Percentiles rank a stretch among this genome's conserved stretches.
Evolutionary conservation across 257 asterid species (phyloP).

Genomic region (Solanum microdontum): DNA sequence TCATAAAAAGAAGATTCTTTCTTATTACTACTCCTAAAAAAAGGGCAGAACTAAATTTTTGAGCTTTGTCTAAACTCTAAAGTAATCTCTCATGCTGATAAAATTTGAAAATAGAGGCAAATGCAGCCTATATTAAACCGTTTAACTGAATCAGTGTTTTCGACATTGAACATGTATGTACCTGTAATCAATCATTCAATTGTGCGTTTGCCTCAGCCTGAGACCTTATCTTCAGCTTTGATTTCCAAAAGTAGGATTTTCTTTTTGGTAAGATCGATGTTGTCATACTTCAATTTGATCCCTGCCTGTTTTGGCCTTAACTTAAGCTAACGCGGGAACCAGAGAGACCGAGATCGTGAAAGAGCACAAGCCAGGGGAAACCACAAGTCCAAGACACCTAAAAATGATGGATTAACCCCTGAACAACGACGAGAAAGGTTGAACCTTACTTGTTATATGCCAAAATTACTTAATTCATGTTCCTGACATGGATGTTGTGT

Average conservation of each 20-base stretch:
- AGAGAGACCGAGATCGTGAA: conserved; percentile 80
- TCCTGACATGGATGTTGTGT: not conserved
- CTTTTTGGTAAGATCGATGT: not conserved
- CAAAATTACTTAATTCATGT: not conserved
- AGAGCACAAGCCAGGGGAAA: conserved; percentile 72
- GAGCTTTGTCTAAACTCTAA: not conserved
- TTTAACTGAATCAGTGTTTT: not conserved
- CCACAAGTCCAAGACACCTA: conserved; percentile 30
- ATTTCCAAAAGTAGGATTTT: not conserved
- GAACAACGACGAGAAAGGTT: conserved; percentile 85
- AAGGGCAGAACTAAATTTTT: not conserved
- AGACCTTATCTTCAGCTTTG: not conserved
- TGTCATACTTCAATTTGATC: not conserved
- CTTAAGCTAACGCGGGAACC: conserved; percentile 54
- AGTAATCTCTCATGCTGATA: not conserved
- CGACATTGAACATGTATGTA: not conserved
- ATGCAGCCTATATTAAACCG: not conserved
- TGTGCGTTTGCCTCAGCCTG: not conserved
- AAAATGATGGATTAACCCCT: conserved; percentile 62
- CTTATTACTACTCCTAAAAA: not conserved
- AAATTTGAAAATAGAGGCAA: not conserved
- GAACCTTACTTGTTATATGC: not conserved
- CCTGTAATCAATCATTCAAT: not conserved
- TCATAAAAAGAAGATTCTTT: not conserved
- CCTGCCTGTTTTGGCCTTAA: conserved; percentile 25